Conservation (phyloP, 2,329 filamentous ascomycete species). For the Phialemonium atrogriseum region DNA sequence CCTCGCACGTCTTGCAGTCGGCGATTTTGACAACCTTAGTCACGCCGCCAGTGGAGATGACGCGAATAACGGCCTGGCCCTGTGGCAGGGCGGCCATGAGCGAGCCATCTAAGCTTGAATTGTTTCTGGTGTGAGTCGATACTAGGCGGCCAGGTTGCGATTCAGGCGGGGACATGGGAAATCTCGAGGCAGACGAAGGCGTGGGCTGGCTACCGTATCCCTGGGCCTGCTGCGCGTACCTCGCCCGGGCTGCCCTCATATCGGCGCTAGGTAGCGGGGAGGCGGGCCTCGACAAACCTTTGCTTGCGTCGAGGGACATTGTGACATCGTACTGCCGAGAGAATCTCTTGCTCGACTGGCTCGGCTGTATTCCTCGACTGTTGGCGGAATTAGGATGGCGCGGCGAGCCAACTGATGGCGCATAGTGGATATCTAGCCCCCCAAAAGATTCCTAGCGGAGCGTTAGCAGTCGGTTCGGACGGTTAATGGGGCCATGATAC, state of each 20-base stretch:
- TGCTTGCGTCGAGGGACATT: constrained; percentile 35
- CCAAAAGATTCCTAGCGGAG: constrained; percentile 68
- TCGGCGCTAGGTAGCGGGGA: constrained; percentile 59
- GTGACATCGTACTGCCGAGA: constrained; percentile 50
- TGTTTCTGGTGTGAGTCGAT: constrained; percentile 65
- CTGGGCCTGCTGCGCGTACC: constrained; percentile 40
- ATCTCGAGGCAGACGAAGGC: constrained; percentile 41
- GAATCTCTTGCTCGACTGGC: constrained; percentile 51
- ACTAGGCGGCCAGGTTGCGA: constrained; percentile 51
- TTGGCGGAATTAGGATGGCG: constrained; percentile 48
- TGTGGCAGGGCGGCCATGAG: constrained; percentile 79
- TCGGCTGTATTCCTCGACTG: constrained; percentile 34
- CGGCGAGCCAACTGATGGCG: constrained; percentile 57
- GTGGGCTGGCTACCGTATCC: constrained; percentile 15
- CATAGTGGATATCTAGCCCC: constrained; percentile 59
- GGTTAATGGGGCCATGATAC: constrained; percentile 18
- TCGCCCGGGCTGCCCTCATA: constrained; percentile 42
- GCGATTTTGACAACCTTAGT: constrained; percentile 93
- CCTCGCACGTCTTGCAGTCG: constrained; percentile 83
- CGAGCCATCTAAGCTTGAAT: constrained; percentile 76
- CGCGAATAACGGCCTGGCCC: constrained; percentile 82
- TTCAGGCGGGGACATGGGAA: constrained; percentile 55
- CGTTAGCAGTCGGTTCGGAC: constrained; percentile 7
- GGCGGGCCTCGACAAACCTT: constrained; percentile 56
- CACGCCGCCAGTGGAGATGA: constrained; percentile 85